Base-by-base conservation (phyloP, 2,329 filamentous ascomycete species). In the Calonectria pteridis region DNA sequence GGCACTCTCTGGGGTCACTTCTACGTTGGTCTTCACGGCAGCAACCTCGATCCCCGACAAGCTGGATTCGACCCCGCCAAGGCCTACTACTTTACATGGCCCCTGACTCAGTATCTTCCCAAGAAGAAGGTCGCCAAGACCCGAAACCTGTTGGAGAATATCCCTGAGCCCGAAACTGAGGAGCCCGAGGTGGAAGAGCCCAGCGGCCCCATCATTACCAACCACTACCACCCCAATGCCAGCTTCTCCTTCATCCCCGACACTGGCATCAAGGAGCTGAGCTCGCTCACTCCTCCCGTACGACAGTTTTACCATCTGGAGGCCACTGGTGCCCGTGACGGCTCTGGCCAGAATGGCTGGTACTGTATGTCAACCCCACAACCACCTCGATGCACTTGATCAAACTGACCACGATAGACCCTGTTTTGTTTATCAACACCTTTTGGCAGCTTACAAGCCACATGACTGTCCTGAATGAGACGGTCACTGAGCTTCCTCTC, bases 361-460 rank as follows among this genome's bases (percentile, higher is more conserved):
- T 99, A 98, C 79, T 93, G 87, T 89, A 83, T 76, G 87, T 86
- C 43, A 31, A 33, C 7, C 33, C 40, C 10, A 23, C 29, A 37
- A 49, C 9, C 9, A n/a, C 16, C 28, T 18, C 9, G 31, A 18
- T 16, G 13, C n/a, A 18, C 4, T n/a, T 37, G 28, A 51, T 49
- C 46, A 49, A 64, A 59, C 79, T 80, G 64, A 82, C 75, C 31
- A 66, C 35, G 35, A 1, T 67, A 88, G 87, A 92, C 82, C 97
- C 97, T 6, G 91, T 98, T 55, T 86, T 98, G 49, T 99, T 95
- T 83, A 88, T 97, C 82, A 99, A 99, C 86, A 97, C 94, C 5
- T 99, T 99, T 86, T 99, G 97, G 97, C 96, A 98, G 85, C 89
- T 99, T 76, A 94, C 91, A 82, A 93, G 90, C 76, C 95, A 98